phyloP scores from a whole-genome alignment of 768 basidiomycete genomes.

The Termitomyces titanicus region DNA sequence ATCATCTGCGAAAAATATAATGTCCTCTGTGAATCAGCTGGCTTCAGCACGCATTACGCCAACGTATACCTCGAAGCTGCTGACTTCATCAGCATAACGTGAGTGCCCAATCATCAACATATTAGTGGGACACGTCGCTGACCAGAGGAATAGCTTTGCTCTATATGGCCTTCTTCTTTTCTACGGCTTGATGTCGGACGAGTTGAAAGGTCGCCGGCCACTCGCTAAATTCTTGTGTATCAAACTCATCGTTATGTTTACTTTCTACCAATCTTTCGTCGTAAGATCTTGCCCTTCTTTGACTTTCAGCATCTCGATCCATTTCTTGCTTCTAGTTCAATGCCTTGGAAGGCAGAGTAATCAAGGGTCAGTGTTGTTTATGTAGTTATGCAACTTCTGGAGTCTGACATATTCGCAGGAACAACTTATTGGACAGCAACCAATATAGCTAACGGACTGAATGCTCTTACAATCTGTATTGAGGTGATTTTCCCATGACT shows the following conservation, averaged over 20 bases:
- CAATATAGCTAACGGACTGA: slow-evolving; percentile 82
- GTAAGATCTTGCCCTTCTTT: slow-evolving; percentile 33
- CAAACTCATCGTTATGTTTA: slow-evolving; percentile 85
- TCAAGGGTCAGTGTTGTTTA: slow-evolving; percentile 42
- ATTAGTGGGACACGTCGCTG: background rate
- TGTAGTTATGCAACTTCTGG: background rate
- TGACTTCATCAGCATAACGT: slow-evolving; percentile 84
- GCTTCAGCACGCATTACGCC: slow-evolving; percentile 60
- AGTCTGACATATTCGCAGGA: slow-evolving; percentile 29
- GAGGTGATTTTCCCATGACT: slow-evolving; percentile 49
- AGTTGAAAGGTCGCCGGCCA: slow-evolving; percentile 72
- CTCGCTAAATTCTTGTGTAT: slow-evolving; percentile 84
- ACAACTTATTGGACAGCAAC: slow-evolving; percentile 80
- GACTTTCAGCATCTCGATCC: background rate
- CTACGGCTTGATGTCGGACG: slow-evolving; percentile 77
- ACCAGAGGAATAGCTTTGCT: slow-evolving; percentile 50
- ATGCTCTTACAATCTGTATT: slow-evolving; percentile 77
- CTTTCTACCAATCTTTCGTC: slow-evolving; percentile 82
- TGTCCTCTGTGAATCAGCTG: slow-evolving; percentile 65
- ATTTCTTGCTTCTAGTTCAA: slow-evolving; percentile 44
- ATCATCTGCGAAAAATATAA: slow-evolving; percentile 71
- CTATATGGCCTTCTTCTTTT: slow-evolving; percentile 84
- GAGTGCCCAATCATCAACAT: slow-evolving; percentile 11
- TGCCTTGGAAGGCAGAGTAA: slow-evolving; percentile 63
- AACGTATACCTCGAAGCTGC: slow-evolving; percentile 66